A percentile compares a stretch with the other conserved stretches of the same genome.
These are phyloP conservation scores for Pilasporangium apinafurcum DNA, from an alignment of 352 stramenopile species.

Conservation along the genomic window DNA sequence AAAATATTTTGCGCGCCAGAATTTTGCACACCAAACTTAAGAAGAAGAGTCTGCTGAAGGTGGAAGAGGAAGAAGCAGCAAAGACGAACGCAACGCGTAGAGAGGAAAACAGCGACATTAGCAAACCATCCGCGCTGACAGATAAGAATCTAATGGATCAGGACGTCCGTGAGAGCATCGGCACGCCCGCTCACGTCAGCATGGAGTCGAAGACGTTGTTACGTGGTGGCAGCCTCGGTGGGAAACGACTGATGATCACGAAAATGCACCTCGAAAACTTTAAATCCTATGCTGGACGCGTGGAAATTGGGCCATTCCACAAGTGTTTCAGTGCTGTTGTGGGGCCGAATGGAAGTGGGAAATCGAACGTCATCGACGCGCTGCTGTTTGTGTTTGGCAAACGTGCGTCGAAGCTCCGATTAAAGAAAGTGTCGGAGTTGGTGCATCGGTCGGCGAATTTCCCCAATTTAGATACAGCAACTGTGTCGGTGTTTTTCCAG, in stretches of 20 bases:
- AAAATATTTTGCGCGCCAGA: too few species aligned
- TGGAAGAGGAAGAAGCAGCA: too few species aligned
- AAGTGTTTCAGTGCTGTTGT: conserved; percentile 99
- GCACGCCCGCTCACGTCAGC: background rate
- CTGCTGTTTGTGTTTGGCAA: conserved; percentile 99
- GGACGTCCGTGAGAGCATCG: background rate
- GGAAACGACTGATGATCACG: conserved; percentile 96
- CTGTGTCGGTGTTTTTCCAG: conserved; percentile 97
- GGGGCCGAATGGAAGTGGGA: conserved; percentile 98
- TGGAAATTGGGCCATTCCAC: conserved; percentile 98
- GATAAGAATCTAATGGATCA: too few species aligned
- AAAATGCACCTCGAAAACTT: conserved; percentile 99
- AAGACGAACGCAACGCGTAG: too few species aligned
- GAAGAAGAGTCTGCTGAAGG: too few species aligned
- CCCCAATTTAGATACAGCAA: conserved; percentile 90
- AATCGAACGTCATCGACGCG: conserved; percentile 99
- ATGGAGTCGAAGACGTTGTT: conserved; percentile 24
- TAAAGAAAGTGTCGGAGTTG: conserved; percentile 96
- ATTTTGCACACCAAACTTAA: too few species aligned
- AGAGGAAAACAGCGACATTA: too few species aligned
- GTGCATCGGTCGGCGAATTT: conserved; percentile 95
- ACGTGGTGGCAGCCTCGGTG: too few species aligned
- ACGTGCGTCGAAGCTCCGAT: conserved; percentile 95
- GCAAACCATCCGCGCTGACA: too few species aligned
- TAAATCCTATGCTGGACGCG: conserved; percentile 97